A percentile compares a stretch with the other conserved stretches of the same genome.
Evolutionary conservation across 2,329 filamentous ascomycete species (phyloP).

Genomic region (Periconia sp.): DNA sequence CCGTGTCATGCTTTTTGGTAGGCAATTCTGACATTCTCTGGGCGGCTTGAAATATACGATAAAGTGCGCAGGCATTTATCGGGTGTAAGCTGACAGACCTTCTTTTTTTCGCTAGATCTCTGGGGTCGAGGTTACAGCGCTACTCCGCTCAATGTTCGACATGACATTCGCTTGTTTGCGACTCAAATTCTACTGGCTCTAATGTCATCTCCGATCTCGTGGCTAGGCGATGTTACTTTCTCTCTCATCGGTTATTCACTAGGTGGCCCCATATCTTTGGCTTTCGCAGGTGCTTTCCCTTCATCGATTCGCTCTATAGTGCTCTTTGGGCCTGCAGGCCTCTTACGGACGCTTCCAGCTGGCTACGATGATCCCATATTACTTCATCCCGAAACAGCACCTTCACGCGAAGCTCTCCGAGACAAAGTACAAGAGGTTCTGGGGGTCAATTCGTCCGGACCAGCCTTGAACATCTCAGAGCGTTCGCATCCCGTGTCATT

Average conservation of each 20-base stretch:
- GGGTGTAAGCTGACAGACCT: background rate
- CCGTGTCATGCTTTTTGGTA: constrained; percentile 3
- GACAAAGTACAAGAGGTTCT: too few relatives aligned
- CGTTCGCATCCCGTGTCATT: background rate
- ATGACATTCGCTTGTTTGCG: background rate
- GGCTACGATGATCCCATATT: background rate
- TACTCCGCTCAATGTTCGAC: background rate
- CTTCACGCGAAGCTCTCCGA: too few relatives aligned
- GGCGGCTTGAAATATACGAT: background rate
- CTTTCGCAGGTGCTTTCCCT: background rate
- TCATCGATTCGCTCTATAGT: background rate
- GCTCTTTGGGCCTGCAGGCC: background rate
- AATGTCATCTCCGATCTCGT: background rate
- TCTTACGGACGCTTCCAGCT: background rate
- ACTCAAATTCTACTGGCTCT: constrained; percentile 1
- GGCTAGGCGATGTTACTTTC: background rate
- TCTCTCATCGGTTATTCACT: background rate
- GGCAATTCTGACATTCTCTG: background rate
- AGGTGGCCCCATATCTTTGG: background rate
- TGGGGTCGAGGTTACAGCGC: background rate
- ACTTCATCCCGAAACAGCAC: too few relatives aligned
- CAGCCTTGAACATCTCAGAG: background rate
- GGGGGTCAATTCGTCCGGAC: too few relatives aligned
- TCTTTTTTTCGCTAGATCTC: background rate
- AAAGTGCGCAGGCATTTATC: background rate